A percentile compares a stretch with the other conserved stretches of the same genome.
phyloP scores from a whole-genome alignment of 192 early-diverging fungal genomes.

The Umbelopsis sp. region DNA sequence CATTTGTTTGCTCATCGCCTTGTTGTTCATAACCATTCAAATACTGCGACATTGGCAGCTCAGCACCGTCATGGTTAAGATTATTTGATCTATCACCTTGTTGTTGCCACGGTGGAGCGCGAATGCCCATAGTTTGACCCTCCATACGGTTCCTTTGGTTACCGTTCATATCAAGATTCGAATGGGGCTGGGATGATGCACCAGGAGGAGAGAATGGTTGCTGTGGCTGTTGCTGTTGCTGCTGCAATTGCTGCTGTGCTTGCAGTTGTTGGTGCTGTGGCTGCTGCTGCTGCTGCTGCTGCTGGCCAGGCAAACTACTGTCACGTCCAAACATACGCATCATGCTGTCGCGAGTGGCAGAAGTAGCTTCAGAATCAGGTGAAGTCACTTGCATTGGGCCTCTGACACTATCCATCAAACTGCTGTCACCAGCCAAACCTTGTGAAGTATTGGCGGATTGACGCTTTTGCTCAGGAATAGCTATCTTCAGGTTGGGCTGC shows the following conservation, averaged over 20 bases:
- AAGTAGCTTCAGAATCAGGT: neutral
- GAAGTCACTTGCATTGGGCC: neutral
- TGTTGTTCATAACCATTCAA: neutral
- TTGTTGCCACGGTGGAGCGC: slow-evolving; percentile 33
- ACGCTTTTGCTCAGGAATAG: slow-evolving; percentile 3
- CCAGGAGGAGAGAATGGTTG: neutral
- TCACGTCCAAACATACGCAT: slow-evolving; percentile 11
- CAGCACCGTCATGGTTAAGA: neutral
- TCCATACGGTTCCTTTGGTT: neutral
- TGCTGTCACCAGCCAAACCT: neutral
- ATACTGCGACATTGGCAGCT: slow-evolving; percentile 13
- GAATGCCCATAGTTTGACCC: slow-evolving; percentile 21
- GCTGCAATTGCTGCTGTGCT: neutral
- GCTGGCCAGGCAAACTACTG: neutral
- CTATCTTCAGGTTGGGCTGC: slow-evolving; percentile 10
- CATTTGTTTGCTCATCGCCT: neutral
- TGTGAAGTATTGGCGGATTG: neutral
- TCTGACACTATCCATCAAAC: neutral
- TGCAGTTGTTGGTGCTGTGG: slow-evolving; percentile 6
- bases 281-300: neutral
- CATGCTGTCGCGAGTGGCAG: slow-evolving; percentile 1
- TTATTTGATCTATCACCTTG: neutral
- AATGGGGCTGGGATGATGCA: neutral
- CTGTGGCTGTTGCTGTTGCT: slow-evolving; percentile 2
- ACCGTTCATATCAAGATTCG: neutral